A percentile compares a stretch with the other conserved stretches of the same genome.
These are phyloP conservation scores for Puccinellia tenuiflora DNA, from an alignment of 176 grass and related monocot species.

Conservation along the genomic window DNA sequence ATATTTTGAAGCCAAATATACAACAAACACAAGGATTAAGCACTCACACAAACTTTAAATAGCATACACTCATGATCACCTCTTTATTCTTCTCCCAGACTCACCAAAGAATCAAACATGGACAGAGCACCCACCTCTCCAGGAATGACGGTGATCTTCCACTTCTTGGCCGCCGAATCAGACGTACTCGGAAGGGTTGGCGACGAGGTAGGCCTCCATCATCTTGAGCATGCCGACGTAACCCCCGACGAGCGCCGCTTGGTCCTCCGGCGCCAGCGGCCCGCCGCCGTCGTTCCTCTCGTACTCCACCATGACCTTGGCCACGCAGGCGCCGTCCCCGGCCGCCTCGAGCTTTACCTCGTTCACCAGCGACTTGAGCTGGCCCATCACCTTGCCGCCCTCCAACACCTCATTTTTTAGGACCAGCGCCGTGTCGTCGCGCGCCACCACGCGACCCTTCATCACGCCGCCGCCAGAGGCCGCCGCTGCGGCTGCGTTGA, in stretches of 20 bases:
- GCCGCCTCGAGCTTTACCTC: conserved; percentile 22
- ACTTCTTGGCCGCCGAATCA: background rate
- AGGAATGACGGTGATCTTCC: background rate
- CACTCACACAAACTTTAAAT: too few species aligned
- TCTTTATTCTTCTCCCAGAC: background rate
- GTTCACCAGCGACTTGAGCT: conserved; percentile 1
- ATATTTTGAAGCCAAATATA: background rate
- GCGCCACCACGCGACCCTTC: background rate
- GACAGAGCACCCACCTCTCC: too few species aligned
- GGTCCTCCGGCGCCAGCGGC: background rate
- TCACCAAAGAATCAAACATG: too few species aligned
- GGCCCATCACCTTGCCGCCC: background rate
- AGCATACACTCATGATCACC: background rate
- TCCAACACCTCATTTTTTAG: background rate
- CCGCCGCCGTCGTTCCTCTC: background rate
- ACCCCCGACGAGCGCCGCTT: background rate
- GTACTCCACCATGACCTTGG: conserved; percentile 23
- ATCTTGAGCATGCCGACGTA: background rate
- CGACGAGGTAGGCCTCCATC: conserved; percentile 34
- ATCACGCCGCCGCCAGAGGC: background rate
- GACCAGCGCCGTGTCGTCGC: background rate
- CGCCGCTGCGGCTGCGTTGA: background rate
- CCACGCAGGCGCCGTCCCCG: conserved; percentile 5
- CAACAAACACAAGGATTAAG: background rate
- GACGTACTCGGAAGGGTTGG: conserved; percentile 22